Evolutionary conservation across 352 stramenopile genomes (phyloP), one percentile per base, ranked within the genome.

Genomic region (Phytopythium sindhum): DNA sequence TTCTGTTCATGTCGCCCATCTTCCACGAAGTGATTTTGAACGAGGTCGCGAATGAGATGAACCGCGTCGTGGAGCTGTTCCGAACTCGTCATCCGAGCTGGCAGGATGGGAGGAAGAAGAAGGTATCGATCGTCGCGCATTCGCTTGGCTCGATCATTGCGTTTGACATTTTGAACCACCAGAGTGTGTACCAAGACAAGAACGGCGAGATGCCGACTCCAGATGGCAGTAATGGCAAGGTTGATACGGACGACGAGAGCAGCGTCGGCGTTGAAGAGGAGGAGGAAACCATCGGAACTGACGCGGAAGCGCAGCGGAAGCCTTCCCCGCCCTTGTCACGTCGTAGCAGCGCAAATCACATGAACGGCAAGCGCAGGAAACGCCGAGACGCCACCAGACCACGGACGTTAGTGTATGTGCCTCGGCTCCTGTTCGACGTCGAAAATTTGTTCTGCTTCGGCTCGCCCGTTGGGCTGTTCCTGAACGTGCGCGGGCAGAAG

Each of bases 11-110:
- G 90, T 96, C 84, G 55, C 89, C 90, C 24, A 77, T 93, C 48
- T 96, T 97, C 62, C 91, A 98, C 60, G 88, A 97, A 64, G 81
- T 96, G 24, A 98, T 98, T 60, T 64, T 97, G 54, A 82, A 96
- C 51, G 86, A 97, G 71, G 90, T 97, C n/a, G 81, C 86, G 1
- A 88, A 77, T 56, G 90, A 98, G 64, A 93, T 97, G 88, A 97
- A 98, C 62, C 80, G 91, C 52, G 87, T 98, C 19, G 86, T 93
- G 44, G 44, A 53, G 23, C 57, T 93, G 53, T 97, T 96, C 63
- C 74, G 86, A 56, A 74, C 81, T 26, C 81, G 85, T 1, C 78
- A 91, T 37, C 63, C 70, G 45, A 75, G 73, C 14, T 91, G 81
- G 84, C 60, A 65, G 0, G 66, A 54, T 58, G 17, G 45, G n/a